phyloP scores from a whole-genome alignment of 1,284 basidiomycete species.

The Cerrena zonata region DNA sequence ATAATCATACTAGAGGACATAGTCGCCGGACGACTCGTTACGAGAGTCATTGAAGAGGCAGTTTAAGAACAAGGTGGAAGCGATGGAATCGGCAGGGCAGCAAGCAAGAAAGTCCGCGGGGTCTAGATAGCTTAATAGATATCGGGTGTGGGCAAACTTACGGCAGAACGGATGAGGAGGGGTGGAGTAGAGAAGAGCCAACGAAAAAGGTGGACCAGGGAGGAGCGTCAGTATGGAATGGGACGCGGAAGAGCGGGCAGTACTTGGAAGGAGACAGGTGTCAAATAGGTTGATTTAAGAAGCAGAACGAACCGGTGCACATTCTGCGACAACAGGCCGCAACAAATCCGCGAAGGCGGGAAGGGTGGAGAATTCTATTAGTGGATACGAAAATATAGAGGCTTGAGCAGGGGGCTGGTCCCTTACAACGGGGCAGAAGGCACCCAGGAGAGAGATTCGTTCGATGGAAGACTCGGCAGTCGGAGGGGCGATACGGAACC shows the following conservation, averaged over 20 bases:
- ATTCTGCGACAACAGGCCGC: constrained; percentile 15
- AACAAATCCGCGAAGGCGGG: constrained; percentile 12
- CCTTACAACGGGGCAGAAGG: too few relatives aligned
- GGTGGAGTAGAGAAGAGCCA: neutral
- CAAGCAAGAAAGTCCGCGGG: neutral
- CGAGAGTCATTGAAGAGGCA: constrained; percentile 21
- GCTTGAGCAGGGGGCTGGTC: neutral
- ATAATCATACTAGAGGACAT: constrained; percentile 28
- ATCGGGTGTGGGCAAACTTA: neutral
- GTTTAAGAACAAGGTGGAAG: neutral
- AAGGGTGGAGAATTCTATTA: neutral
- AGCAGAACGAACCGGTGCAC: constrained; percentile 7
- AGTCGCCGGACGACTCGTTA: constrained; percentile 23
- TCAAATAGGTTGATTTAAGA: neutral
- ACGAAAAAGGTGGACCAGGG: neutral
- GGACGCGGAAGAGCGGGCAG: neutral
- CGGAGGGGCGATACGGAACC: constrained; percentile 2
- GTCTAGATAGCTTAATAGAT: neutral
- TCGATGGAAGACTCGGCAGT: constrained; percentile 2
- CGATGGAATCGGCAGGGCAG: neutral
- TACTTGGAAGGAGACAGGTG: neutral
- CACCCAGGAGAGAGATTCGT: neutral
- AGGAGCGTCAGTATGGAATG: neutral
- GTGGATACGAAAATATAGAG: neutral
- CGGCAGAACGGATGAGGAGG: neutral